Percentiles rank a stretch among this genome's conserved stretches.
Evolutionary conservation across 2,329 filamentous ascomycete genomes (phyloP).

Genomic region (Fusarium agapanthi): DNA sequence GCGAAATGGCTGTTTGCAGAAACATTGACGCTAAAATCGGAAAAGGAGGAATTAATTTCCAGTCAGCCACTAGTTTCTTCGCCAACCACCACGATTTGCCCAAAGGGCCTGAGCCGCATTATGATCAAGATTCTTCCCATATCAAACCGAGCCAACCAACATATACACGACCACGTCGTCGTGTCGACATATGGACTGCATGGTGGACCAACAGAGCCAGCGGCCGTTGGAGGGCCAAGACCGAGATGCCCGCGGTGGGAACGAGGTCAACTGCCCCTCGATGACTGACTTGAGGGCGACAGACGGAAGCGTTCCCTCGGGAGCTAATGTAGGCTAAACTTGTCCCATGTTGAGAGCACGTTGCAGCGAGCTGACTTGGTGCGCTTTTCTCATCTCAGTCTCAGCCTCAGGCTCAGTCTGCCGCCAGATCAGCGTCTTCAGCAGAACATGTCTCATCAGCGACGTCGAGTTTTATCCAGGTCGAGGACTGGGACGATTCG

Average conservation of each 20-base stretch:
- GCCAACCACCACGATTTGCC: neutral
- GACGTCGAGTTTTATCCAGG: neutral
- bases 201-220: neutral
- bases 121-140: neutral
- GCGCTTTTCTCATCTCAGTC: neutral
- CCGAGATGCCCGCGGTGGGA: neutral
- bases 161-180: neutral
- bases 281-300: neutral
- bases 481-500: neutral
- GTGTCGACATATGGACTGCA: neutral
- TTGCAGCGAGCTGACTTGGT: neutral
- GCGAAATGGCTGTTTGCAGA: neutral
- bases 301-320: neutral
- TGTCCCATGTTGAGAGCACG: neutral
- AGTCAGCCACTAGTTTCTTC: neutral
- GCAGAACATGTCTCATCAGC: neutral
- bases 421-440: neutral
- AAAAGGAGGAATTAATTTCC: conserved; percentile 5
- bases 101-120: neutral
- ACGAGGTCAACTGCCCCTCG: neutral
- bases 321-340: neutral
- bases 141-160: neutral
- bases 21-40: neutral
- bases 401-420: neutral
- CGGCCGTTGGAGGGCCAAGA: neutral